phyloP scores from a whole-genome alignment of 805 yeast species.

The Lachancea nothofagi region DNA sequence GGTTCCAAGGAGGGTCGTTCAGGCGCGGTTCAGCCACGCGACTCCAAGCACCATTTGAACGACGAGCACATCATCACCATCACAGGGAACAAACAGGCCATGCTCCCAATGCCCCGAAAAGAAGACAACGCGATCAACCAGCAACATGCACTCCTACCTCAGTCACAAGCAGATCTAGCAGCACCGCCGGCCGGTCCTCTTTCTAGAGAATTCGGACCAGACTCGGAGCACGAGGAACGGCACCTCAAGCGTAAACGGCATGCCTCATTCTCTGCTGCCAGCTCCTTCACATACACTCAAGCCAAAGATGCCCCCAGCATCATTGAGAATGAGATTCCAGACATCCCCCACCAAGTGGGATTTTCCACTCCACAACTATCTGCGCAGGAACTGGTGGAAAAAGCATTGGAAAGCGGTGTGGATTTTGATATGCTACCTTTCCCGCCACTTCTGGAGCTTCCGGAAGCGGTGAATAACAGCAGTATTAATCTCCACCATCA shows the following conservation, averaged over 20 bases:
- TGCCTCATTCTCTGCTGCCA: slow-evolving; percentile 42
- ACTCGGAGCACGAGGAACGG: slow-evolving; percentile 1
- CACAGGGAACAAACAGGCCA: slow-evolving; percentile 36
- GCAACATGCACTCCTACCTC: background rate
- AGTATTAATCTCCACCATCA: background rate
- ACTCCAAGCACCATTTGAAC: slow-evolving; percentile 26
- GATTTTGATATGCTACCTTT: slow-evolving; percentile 22
- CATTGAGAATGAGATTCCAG: slow-evolving; percentile 16
- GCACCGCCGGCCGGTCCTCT: background rate
- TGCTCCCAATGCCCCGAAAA: slow-evolving; percentile 29
- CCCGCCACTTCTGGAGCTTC: slow-evolving; percentile 22
- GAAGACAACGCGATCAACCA: background rate
- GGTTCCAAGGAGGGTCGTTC: background rate
- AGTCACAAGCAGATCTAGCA: background rate
- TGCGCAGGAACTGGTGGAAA: slow-evolving; percentile 41
- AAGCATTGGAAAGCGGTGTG: slow-evolving; percentile 25
- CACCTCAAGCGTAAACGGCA: slow-evolving; percentile 34
- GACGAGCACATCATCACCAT: slow-evolving; percentile 35
- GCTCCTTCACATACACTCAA: slow-evolving; percentile 33
- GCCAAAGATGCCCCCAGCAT: slow-evolving; percentile 11
- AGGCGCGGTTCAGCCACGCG: slow-evolving; percentile 12
- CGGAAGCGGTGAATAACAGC: slow-evolving; percentile 4
- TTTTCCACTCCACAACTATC: slow-evolving; percentile 75
- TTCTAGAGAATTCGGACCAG: background rate
- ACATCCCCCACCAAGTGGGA: slow-evolving; percentile 60